phyloP scores from a whole-genome alignment of 164 flowering plant genomes.

The Sextonia rubra region DNA sequence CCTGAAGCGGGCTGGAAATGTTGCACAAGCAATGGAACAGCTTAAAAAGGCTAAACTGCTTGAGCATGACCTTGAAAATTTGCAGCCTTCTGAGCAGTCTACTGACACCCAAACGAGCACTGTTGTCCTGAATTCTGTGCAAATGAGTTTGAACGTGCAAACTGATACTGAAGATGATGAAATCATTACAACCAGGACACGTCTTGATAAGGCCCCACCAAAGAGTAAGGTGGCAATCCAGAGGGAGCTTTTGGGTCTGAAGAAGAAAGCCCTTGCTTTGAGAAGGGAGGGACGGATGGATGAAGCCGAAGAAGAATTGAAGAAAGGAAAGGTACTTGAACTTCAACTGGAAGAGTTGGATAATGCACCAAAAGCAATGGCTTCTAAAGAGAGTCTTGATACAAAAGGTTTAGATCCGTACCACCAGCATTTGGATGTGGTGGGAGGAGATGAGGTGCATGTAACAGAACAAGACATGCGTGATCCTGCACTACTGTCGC shows the following conservation, averaged over 20 bases:
- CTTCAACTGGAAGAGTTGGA: slow-evolving; percentile 68
- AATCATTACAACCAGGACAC: slow-evolving; percentile 1
- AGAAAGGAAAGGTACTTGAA: slow-evolving; percentile 71
- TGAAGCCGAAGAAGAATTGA: slow-evolving; percentile 80
- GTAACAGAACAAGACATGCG: slow-evolving; percentile 78
- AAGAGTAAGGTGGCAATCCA: slow-evolving; percentile 65
- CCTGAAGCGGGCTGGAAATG: slow-evolving; percentile 69
- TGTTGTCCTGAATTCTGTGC: slow-evolving; percentile 3
- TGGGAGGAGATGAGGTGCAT: slow-evolving; percentile 33
- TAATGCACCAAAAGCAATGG: slow-evolving; percentile 25
- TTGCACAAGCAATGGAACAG: slow-evolving; percentile 55
- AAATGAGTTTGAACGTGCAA: slow-evolving; percentile 11
- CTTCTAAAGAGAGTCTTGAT: slow-evolving; percentile 11
- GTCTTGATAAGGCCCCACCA: slow-evolving; percentile 22
- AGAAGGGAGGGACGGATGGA: slow-evolving; percentile 76
- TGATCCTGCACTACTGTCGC: slow-evolving; percentile 66
- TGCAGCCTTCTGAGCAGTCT: slow-evolving; percentile 18
- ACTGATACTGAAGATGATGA: slow-evolving; percentile 14
- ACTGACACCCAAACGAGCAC: not conserved
- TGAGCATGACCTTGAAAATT: slow-evolving; percentile 47
- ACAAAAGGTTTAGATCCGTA: slow-evolving; percentile 9
- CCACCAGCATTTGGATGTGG: slow-evolving; percentile 24
- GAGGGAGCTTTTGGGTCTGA: slow-evolving; percentile 68
- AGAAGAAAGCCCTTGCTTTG: slow-evolving; percentile 75
- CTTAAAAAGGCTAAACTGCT: slow-evolving; percentile 74